Base-by-base conservation (phyloP, 2,329 filamentous ascomycete genomes). In the Boeremia exigua region DNA sequence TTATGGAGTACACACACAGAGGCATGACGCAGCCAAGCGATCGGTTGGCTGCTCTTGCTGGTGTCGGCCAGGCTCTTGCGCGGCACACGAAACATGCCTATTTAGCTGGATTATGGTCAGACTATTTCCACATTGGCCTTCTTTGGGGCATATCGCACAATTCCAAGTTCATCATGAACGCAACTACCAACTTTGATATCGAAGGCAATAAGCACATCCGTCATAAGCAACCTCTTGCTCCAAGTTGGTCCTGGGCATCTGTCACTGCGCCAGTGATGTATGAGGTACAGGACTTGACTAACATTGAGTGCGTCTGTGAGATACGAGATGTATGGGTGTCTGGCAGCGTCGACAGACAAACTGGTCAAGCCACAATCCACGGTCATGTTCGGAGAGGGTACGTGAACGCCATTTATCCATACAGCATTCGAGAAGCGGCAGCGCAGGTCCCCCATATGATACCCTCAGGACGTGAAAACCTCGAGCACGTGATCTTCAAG, bases 231-330 rank as follows among this genome's bases (percentile, higher is more conserved):
- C 19, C 38, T 6, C 2, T 49, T 7, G 47, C 47, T 23, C 38
- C 47, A n/a, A 49, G 47, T 23, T 49, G 47, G 47, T 49, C 47
- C 0, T 49, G 47, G 38, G 47, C 47, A 27, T 49, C 47, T 1
- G 38, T 49, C 2, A 49, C 47, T 6, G 47, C 38, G 8, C 47
- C 47, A 11, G 30, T 49, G 3, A 30, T 49, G 11, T 49, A 49
- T 14, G 15, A 17, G 14, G 36, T 14, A 4, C 37, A 23, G n/a
- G 29, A 23, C 14, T 14, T 49, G 14, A 42, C 28, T 6, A 9
- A 14, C 10, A 37, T 49, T 7, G 47, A 49, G 19, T 9, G 15
- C 4, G 15, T 27, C 27, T 45, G 42, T 30, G 6, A 14, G 6
- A 9, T 45, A 8, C 30, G 7, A 14, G 12, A 17, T n/a, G 19